These are phyloP conservation scores for Puya raimondii DNA, from an alignment of 176 grass and related monocot genomes.

Conservation along the genomic window DNA sequence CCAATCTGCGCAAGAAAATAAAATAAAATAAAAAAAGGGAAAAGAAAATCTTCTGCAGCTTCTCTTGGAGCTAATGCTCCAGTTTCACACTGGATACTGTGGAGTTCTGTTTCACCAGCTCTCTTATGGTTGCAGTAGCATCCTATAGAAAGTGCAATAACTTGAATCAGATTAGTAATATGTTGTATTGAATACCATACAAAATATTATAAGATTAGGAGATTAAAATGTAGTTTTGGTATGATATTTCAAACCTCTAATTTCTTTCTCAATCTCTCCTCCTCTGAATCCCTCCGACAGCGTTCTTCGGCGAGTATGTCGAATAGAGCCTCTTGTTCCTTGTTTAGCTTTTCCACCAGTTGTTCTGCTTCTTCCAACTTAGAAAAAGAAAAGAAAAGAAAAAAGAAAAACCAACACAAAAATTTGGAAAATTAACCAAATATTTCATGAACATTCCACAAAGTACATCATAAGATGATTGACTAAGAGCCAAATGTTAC, in stretches of 20 bases:
- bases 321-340: conserved; percentile 22
- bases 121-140: neutral
- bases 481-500: too few relatives aligned
- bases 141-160: neutral
- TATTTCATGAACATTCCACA: neutral
- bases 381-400: neutral
- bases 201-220: neutral
- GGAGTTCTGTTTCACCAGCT: neutral
- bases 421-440: neutral
- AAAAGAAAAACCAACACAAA: neutral
- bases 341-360: conserved; percentile 5
- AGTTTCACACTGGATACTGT: neutral
- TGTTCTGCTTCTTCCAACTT: conserved; percentile 7
- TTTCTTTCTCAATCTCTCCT: conserved; percentile 21
- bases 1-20: neutral
- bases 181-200: neutral
- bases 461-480: too few relatives aligned
- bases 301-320: conserved; percentile 26
- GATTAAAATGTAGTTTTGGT: neutral
- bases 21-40: neutral
- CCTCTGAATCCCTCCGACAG: conserved; percentile 4
- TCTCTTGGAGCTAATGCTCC: neutral
- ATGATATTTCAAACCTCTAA: conserved; percentile 8
- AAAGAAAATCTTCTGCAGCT: neutral
- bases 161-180: neutral